These are phyloP conservation scores for Aspergillus costaricaensis DNA, from an alignment of 2,329 filamentous ascomycete genomes.

Conservation along the genomic window DNA sequence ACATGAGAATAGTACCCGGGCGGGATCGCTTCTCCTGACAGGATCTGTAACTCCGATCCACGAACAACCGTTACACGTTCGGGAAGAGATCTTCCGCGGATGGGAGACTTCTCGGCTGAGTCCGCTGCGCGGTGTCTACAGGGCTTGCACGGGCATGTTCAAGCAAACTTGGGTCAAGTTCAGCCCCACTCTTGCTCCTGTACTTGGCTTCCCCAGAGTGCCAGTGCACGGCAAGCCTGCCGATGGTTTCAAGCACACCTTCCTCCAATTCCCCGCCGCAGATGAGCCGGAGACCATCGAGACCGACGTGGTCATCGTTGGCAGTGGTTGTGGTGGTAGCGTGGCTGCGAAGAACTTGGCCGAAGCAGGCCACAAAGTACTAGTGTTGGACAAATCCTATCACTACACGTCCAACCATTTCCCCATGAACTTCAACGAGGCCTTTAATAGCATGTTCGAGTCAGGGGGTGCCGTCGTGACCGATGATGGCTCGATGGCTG, in stretches of 20 bases:
- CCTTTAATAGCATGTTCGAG: conserved; percentile 67
- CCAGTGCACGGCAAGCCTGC: conserved; percentile 56
- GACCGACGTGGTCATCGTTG: conserved; percentile 81
- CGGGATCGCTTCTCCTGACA: conserved; percentile 59
- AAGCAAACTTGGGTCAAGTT: conserved; percentile 56
- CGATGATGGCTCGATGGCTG: conserved; percentile 59
- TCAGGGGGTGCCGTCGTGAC: conserved; percentile 60
- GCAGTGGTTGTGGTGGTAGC: conserved; percentile 82
- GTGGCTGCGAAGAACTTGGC: conserved; percentile 80
- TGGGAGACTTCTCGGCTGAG: conserved; percentile 58
- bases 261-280: conserved; percentile 59
- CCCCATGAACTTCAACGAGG: conserved; percentile 70
- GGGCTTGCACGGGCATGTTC: conserved; percentile 51
- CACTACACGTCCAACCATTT: conserved; percentile 71
- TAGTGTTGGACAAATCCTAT: conserved; percentile 82
- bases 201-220: conserved; percentile 57
- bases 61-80: conserved; percentile 55
- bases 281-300: conserved; percentile 62
- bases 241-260: conserved; percentile 57
- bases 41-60: conserved; percentile 58
- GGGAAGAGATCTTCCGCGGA: conserved; percentile 54
- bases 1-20: conserved; percentile 47
- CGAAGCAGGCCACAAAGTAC: conserved; percentile 71
- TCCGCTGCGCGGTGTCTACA: conserved; percentile 53
- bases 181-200: conserved; percentile 52